Evolutionary conservation across 495 filamentous ascomycete genomes (phyloP).

Genomic region (Talaromyces proteolyticus): DNA sequence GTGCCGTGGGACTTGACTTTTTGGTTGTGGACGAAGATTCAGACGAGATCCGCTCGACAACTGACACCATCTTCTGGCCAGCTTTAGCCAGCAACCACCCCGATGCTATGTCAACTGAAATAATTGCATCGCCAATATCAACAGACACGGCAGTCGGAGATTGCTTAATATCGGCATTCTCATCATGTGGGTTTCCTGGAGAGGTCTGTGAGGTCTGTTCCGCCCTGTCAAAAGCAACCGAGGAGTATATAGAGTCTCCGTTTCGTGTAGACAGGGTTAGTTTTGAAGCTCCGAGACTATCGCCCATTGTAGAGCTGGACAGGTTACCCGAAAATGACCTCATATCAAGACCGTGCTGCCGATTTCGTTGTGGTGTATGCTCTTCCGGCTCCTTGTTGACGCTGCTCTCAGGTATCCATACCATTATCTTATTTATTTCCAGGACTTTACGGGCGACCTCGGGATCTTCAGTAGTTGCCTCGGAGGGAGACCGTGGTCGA

Average conservation of each 20-base stretch:
- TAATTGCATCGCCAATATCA: constrained; percentile 46
- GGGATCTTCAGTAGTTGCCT: not conserved
- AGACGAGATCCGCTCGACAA: constrained; percentile 20
- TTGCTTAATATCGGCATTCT: not conserved
- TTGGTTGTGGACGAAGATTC: constrained; percentile 12
- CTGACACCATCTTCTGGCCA: constrained; percentile 44
- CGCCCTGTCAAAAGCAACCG: constrained; percentile 5
- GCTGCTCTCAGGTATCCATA: constrained; percentile 27
- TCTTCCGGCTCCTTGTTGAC: constrained; percentile 6
- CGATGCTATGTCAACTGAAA: constrained; percentile 63
- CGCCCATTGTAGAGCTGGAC: not conserved
- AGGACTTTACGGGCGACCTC: constrained; percentile 30
- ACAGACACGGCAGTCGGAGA: constrained; percentile 39
- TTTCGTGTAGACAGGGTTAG: constrained; percentile 15
- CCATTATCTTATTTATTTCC: constrained; percentile 23
- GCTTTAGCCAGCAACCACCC: constrained; percentile 62
- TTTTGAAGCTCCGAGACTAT: constrained; percentile 19
- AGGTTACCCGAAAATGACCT: not conserved
- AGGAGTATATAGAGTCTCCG: constrained; percentile 14
- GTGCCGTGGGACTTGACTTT: constrained; percentile 7
- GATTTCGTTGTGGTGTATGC: not conserved
- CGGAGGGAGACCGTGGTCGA: not conserved
- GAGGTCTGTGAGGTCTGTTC: constrained; percentile 1
- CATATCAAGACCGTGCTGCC: not conserved
- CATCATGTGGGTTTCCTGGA: constrained; percentile 4